Evolutionary conservation across 2,329 filamentous ascomycete species (phyloP).

Genomic region (Scolecobasidium constrictum): DNA sequence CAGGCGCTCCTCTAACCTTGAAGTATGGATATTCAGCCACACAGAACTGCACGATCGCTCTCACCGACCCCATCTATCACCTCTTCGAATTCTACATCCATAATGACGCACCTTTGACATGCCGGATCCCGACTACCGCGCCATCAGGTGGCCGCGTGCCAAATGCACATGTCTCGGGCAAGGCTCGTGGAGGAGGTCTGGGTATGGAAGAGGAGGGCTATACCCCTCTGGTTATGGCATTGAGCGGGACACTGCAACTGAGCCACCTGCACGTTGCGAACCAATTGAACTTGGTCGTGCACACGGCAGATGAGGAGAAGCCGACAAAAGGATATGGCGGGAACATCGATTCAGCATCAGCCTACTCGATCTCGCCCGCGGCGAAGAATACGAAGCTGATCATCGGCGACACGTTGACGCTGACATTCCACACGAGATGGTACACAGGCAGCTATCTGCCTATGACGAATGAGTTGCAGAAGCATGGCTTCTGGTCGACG

Average conservation of each 20-base stretch:
- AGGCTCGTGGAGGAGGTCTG: constrained; percentile 27
- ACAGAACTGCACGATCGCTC: constrained; percentile 65
- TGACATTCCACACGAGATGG: constrained; percentile 78
- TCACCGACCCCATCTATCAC: constrained; percentile 74
- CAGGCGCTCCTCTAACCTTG: constrained; percentile 54
- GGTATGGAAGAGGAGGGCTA: constrained; percentile 34
- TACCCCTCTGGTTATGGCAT: constrained; percentile 76
- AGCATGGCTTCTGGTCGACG: constrained; percentile 39
- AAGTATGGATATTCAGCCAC: constrained; percentile 42
- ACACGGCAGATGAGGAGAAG: constrained; percentile 39
- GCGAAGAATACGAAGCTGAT: constrained; percentile 54
- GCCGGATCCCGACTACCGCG: constrained; percentile 76
- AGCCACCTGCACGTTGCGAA: constrained; percentile 87
- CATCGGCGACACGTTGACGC: constrained; percentile 73
- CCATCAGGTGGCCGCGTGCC: constrained; percentile 12
- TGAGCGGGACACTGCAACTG: constrained; percentile 79
- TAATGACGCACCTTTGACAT: constrained; percentile 85
- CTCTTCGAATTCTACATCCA: constrained; percentile 96
- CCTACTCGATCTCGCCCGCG: constrained; percentile 68
- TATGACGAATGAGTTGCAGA: constrained; percentile 30
- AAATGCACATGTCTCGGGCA: constrained; percentile 11
- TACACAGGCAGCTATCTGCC: constrained; percentile 66
- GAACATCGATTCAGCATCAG: constrained; percentile 75
- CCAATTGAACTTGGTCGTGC: constrained; percentile 79
- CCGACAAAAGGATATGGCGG: constrained; percentile 36